These are phyloP conservation scores for Tolypocladium tundrense DNA, from an alignment of 2,329 filamentous ascomycete species.

Conservation along the genomic window DNA sequence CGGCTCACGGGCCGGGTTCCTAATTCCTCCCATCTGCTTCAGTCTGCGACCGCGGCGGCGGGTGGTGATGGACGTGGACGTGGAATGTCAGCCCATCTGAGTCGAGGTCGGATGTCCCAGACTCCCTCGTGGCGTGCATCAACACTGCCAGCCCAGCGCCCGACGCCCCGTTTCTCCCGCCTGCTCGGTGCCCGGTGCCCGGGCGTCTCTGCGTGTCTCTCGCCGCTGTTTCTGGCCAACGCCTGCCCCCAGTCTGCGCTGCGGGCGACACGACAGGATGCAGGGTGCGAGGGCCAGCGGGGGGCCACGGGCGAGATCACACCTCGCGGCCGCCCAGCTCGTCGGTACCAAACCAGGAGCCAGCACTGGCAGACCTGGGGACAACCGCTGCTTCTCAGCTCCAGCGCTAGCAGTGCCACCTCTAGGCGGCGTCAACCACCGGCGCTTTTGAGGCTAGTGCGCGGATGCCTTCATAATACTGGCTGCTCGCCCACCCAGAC, in stretches of 20 bases:
- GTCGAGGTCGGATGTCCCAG: not conserved
- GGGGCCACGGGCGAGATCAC: not conserved
- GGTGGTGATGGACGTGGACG: not conserved
- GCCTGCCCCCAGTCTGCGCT: not conserved
- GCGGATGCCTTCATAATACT: conserved; percentile 16
- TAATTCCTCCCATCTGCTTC: no score
- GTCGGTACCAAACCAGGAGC: not conserved
- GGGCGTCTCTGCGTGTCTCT: not conserved
- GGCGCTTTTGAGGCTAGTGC: conserved; percentile 13
- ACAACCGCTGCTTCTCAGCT: conserved; percentile 2
- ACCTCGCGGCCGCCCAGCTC: not conserved
- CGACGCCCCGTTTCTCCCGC: not conserved
- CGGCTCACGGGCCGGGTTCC: not conserved
- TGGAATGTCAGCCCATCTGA: not conserved
- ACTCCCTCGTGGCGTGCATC: not conserved
- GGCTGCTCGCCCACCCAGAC: not conserved
- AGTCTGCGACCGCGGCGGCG: not conserved
- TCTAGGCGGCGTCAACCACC: conserved; percentile 14
- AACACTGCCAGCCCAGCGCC: not conserved
- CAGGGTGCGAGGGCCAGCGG: not conserved
- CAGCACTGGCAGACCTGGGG: not conserved
- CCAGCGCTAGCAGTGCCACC: conserved; percentile 11
- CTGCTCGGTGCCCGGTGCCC: not conserved
- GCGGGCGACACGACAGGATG: not conserved
- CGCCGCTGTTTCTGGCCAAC: not conserved